Evolutionary conservation across 1,284 basidiomycete genomes (phyloP).

Genomic region (Irpex sp.): DNA sequence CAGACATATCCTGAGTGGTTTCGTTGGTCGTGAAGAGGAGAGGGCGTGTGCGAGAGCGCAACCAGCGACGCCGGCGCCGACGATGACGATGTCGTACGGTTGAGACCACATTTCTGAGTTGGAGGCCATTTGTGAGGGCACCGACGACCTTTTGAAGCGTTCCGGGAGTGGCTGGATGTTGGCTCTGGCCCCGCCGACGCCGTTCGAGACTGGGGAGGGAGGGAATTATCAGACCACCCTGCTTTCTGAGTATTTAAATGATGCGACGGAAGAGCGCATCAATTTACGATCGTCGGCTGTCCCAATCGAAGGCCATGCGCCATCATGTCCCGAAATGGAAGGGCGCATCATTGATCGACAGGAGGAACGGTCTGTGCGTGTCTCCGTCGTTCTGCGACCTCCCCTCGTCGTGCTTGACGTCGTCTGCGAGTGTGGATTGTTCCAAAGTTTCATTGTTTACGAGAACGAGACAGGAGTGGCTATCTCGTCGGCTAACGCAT

Average conservation of each 20-base stretch:
- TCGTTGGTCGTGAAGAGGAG: slow-evolving; percentile 43
- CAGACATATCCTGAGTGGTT: slow-evolving; percentile 74
- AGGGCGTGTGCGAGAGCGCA: slow-evolving; percentile 73
- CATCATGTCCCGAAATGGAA: background rate
- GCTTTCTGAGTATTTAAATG: background rate
- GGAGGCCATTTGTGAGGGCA: slow-evolving; percentile 3
- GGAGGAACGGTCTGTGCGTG: background rate
- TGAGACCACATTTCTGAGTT: slow-evolving; percentile 11
- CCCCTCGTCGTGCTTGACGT: background rate
- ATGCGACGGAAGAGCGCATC: background rate
- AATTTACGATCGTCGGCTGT: background rate
- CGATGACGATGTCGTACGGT: slow-evolving; percentile 75
- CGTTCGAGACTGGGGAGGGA: slow-evolving; percentile 1
- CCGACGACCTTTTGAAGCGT: background rate
- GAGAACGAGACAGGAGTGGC: background rate
- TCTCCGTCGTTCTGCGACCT: background rate
- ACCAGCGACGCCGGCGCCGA: slow-evolving; percentile 90
- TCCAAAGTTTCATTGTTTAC: background rate
- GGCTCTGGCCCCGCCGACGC: slow-evolving; percentile 10
- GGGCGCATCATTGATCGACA: background rate
- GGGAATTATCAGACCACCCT: slow-evolving; percentile 2
- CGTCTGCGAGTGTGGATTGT: background rate
- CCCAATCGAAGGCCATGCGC: background rate
- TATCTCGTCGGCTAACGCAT: background rate
- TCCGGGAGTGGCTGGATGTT: slow-evolving; percentile 5